A percentile compares a stretch with the other conserved stretches of the same genome.
phyloP scores from a whole-genome alignment of 2,329 filamentous ascomycete genomes.

The Penicillium sp. region DNA sequence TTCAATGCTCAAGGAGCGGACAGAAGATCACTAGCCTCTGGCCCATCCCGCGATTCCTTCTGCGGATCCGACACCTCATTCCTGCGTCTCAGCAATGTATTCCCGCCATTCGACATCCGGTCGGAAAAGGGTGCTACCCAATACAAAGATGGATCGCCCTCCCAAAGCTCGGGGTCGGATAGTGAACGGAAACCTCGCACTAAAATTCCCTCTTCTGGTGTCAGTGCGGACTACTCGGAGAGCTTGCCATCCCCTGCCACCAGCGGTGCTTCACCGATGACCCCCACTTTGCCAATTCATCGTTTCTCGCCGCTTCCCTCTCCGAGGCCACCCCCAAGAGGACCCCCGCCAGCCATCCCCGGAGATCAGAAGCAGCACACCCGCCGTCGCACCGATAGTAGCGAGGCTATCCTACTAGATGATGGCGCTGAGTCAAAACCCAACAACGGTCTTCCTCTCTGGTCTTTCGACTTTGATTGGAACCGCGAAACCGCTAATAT shows the following conservation, averaged over 20 bases:
- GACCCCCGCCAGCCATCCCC: constrained; percentile 34
- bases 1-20: constrained; percentile 29
- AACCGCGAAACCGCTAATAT: constrained; percentile 42
- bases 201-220: constrained; percentile 31
- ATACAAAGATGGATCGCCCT: constrained; percentile 29
- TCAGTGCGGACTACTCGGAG: constrained; percentile 40
- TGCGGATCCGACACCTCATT: constrained; percentile 41
- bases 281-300: constrained; percentile 40
- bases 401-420: constrained; percentile 47
- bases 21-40: constrained; percentile 31
- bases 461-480: constrained; percentile 38
- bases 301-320: constrained; percentile 39
- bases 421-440: constrained; percentile 51
- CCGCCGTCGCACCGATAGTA: constrained; percentile 43
- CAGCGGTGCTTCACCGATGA: constrained; percentile 39
- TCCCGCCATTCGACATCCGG: constrained; percentile 26
- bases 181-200: constrained; percentile 36
- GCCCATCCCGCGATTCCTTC: constrained; percentile 34
- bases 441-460: constrained; percentile 51
- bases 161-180: constrained; percentile 33
- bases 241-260: constrained; percentile 39
- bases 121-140: constrained; percentile 29
- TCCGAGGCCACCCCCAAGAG: constrained; percentile 33
- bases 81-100: constrained; percentile 38
- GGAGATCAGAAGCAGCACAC: constrained; percentile 37